Evolutionary conservation across 495 filamentous ascomycete species (phyloP), one percentile per base, ranked within the genome.

Genomic region (Talaromyces trachyspermus): DNA sequence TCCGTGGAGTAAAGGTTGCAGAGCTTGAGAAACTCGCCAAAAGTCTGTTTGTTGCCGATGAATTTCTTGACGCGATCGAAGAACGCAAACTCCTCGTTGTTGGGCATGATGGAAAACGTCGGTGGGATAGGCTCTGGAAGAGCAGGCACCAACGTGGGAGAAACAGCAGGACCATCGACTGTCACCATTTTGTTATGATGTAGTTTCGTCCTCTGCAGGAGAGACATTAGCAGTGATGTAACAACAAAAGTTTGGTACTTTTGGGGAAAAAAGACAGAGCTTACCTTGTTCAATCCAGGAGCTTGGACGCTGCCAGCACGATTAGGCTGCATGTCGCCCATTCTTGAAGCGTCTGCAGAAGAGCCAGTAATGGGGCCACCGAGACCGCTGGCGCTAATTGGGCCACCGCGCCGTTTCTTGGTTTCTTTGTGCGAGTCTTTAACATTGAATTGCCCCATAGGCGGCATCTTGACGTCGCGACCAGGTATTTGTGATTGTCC

Each of bases 11-110:
- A 97, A 22, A 99, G 73, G 49, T 96, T 96, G 66, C 90, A 88
- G 3, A 96, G 77, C 65, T 97, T 97, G 49, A 97, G 69, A 63
- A 97, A 97, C 56, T 99, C 94, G 52, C 83, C 89, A 71, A 88
- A 92, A 10, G 81, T 85, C 46, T 85, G 84, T 58, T 95, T 87
- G 60, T 97, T 97, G 30, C 80, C 80, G 50, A 99, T 86, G 63
- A 83, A 90, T 63, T 99, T 99, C 76, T 95, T 96, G 38, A 92
- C 89, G 11, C 89, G 81, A 39, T 99, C 94, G 50, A 99, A 99
- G 64, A 96, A 95, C 1, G 83, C 80, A 23, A 96, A 70, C 54
- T 96, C 89, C 35, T 97, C 94, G 17, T 83, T 75, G 17, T 80
- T 76, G 1, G 80, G 79, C 4, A 68, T 71, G 46, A 69, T 53